These are phyloP conservation scores for Linnemannia exigua DNA, from an alignment of 192 early-diverging fungal species.

Conservation along the genomic window DNA sequence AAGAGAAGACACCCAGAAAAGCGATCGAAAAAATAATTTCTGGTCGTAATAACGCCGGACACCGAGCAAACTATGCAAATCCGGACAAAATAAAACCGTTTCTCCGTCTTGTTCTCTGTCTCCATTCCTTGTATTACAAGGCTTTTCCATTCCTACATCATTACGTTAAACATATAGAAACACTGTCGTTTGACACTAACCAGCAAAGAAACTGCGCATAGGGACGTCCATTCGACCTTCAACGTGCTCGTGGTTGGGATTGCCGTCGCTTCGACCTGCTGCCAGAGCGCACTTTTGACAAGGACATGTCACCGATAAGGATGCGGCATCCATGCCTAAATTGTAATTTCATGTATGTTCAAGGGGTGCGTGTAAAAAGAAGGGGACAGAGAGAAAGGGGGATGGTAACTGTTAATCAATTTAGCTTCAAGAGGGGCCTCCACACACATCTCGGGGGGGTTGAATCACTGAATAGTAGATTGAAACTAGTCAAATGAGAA, in stretches of 20 bases:
- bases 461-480: background rate
- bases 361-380: background rate
- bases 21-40: background rate
- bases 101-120: background rate
- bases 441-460: background rate
- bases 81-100: conserved; percentile 8
- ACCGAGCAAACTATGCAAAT: background rate
- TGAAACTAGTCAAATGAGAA: background rate
- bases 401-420: background rate
- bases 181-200: background rate
- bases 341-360: background rate
- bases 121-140: background rate
- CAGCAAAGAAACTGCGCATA: conserved; percentile 51
- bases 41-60: background rate
- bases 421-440: background rate
- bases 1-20: background rate
- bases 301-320: conserved; percentile 48
- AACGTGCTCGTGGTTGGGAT: conserved; percentile 50
- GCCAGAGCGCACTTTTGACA: conserved; percentile 49
- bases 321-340: conserved; percentile 55
- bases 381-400: background rate
- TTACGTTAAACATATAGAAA: background rate
- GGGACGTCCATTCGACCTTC: conserved; percentile 55
- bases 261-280: conserved; percentile 39
- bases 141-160: background rate